Evolutionary conservation across 176 grass and related monocot species (phyloP).

Genomic region (Rhynchospora tenuis): DNA sequence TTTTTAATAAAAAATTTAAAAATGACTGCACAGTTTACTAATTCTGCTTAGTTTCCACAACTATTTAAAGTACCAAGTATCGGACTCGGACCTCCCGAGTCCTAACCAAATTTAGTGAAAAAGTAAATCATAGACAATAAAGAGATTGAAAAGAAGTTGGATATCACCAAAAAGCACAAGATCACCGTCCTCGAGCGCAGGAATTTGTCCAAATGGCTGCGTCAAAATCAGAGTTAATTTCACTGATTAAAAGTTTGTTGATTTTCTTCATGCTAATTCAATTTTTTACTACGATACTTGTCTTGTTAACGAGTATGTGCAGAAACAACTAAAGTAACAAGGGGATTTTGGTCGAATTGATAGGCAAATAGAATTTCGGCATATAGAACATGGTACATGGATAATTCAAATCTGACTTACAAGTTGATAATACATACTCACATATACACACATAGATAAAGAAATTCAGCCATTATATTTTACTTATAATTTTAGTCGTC

Average conservation of each 20-base stretch:
- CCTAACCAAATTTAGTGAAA: neutral
- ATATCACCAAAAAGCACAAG: slow-evolving; percentile 35
- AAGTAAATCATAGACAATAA: neutral
- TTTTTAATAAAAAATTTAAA: no score
- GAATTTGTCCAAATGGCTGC: slow-evolving; percentile 40
- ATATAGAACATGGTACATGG: no score
- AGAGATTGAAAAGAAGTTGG: neutral
- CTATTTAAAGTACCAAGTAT: no score
- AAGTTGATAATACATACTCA: no score
- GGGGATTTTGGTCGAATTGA: neutral
- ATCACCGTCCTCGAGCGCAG: slow-evolving; percentile 38
- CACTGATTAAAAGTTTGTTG: neutral
- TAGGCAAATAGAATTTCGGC: no score
- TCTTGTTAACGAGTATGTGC: neutral
- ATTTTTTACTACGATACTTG: neutral
- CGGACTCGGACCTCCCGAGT: no score
- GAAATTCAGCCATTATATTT: no score
- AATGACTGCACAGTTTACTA: no score
- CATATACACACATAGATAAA: no score
- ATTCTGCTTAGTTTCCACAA: no score
- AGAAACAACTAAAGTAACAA: neutral
- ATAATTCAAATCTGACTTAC: no score
- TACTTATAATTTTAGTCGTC: no score
- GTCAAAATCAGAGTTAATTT: neutral
- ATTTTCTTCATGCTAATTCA: neutral